Evolutionary conservation across 192 early-diverging fungal genomes (phyloP), one percentile per base, ranked within the genome.

Genomic region (Coemansia sp.): DNA sequence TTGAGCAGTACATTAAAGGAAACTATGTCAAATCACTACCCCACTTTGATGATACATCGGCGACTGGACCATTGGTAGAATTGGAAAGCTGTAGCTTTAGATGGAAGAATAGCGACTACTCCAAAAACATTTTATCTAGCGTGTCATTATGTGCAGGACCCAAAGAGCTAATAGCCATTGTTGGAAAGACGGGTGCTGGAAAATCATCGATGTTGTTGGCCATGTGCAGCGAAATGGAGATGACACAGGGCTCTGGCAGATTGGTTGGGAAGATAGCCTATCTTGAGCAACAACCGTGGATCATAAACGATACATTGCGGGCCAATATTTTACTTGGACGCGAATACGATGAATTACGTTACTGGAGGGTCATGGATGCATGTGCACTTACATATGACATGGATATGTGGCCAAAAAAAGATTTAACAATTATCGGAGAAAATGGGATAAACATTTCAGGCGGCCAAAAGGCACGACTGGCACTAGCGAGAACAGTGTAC

Each of bases 241-340:
- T 55, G 55, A 47, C 49, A 0, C 22, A 31, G 9, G 81, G 81
- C 0, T n/a, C 61, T 2, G 74, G 77, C 4, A 29, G 51, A 1
- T 47, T 63, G 5, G 15, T 27, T 31, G 71, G 71, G 0, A 33
- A 23, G 1, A 48, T 75, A 26, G 71, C 60, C 3, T 60, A 64
- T n/a, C 13, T 64, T 18, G 58, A 56, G 37, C 71, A 75, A 25
- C 32, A 29, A 19, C 53, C 53, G 13, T 57, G 55, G 48, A 68
- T 75, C 17, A 63, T 68, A 57, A 68, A 75, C 49, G 61, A 62
- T 32, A 85, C 88, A 1, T 63, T 92, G n/a, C 79, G 82, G 15
- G 84, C 85, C 6, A 94, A 94, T 54, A 84, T 92, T 71, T 34
- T 90, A 23, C 91, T 94, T 74, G 89, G 90, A 0, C 80, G 76